phyloP scores from a whole-genome alignment of 192 early-diverging fungal species.

The Mortierella hygrophila region DNA sequence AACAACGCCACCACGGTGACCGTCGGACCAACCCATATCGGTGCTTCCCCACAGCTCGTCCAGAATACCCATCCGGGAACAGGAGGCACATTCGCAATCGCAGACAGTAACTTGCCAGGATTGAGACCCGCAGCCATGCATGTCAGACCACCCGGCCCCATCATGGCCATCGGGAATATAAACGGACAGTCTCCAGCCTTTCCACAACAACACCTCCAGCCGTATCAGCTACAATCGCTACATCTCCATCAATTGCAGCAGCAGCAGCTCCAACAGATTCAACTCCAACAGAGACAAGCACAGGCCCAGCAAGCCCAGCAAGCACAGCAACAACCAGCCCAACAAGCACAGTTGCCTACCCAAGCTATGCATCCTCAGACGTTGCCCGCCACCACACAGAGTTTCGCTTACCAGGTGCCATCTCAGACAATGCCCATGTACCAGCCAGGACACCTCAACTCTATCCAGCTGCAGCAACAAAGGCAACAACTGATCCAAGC shows the following conservation, averaged over 20 bases:
- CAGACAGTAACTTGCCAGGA: constrained; percentile 8
- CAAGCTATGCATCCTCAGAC: not conserved
- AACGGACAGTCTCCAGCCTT: constrained; percentile 11
- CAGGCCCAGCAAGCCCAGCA: not conserved
- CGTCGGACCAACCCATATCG: not conserved
- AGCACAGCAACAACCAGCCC: not conserved
- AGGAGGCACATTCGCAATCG: not conserved
- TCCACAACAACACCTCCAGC: constrained; percentile 20
- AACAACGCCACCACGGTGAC: not conserved
- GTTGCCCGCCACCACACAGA: not conserved
- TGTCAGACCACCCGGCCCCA: not conserved
- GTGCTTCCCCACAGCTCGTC: not conserved
- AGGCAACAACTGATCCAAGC: constrained; percentile 17
- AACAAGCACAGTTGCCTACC: not conserved
- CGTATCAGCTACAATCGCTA: constrained; percentile 8
- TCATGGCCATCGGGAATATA: not conserved
- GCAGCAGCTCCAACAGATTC: constrained; percentile 1
- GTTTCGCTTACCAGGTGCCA: constrained; percentile 7
- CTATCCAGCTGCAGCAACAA: constrained; percentile 14
- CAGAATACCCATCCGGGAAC: not conserved
- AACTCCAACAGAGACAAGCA: constrained; percentile 3
- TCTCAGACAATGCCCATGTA: constrained; percentile 8
- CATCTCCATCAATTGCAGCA: constrained; percentile 8
- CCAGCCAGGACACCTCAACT: not conserved
- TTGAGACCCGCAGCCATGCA: not conserved